Percentiles rank a stretch among this genome's conserved stretches.
Conservation (phyloP, 2,329 filamentous ascomycete genomes). For the Aspergillus ochraceoroseus region DNA sequence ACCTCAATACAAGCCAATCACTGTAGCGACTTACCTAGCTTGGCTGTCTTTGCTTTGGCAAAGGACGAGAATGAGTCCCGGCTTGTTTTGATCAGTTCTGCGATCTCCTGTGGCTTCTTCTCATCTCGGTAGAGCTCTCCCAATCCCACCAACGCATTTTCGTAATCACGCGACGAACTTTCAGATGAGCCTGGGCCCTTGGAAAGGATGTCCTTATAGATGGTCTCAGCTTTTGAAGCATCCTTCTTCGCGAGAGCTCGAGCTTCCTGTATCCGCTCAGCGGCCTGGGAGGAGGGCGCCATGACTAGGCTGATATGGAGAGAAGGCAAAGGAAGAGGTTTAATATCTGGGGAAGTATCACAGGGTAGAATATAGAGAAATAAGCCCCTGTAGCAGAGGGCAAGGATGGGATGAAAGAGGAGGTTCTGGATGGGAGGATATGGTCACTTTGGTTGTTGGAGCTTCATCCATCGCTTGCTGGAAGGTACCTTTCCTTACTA, state of each 20-base stretch:
- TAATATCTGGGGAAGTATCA: background rate
- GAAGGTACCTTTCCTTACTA: conserved; percentile 10
- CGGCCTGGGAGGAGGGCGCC: conserved; percentile 49
- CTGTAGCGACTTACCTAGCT: conserved; percentile 65
- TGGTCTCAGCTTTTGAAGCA: conserved; percentile 74
- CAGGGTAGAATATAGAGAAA: conserved; percentile 1
- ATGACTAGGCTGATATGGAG: conserved; percentile 33
- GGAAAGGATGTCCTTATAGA: conserved; percentile 85
- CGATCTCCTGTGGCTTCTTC: conserved; percentile 76
- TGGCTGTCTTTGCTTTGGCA: conserved; percentile 97
- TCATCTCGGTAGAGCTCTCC: conserved; percentile 85
- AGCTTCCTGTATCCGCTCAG: conserved; percentile 76
- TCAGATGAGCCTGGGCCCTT: conserved; percentile 81
- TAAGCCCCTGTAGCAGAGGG: background rate
- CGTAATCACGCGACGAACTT: conserved; percentile 83
- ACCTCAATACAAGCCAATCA: background rate
- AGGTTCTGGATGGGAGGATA: conserved; percentile 15
- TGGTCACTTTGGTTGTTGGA: conserved; percentile 22
- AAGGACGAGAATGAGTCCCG: conserved; percentile 89
- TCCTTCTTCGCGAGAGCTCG: conserved; percentile 76
- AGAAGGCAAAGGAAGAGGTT: conserved; percentile 6
- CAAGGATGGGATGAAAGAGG: conserved; percentile 10
- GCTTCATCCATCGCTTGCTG: conserved; percentile 19
- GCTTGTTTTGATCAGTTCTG: conserved; percentile 84
- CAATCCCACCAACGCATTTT: conserved; percentile 78